A percentile compares a stretch with the other conserved stretches of the same genome.
Conservation (phyloP, 148 eudicot genomes). For the Rhododendron molle region DNA sequence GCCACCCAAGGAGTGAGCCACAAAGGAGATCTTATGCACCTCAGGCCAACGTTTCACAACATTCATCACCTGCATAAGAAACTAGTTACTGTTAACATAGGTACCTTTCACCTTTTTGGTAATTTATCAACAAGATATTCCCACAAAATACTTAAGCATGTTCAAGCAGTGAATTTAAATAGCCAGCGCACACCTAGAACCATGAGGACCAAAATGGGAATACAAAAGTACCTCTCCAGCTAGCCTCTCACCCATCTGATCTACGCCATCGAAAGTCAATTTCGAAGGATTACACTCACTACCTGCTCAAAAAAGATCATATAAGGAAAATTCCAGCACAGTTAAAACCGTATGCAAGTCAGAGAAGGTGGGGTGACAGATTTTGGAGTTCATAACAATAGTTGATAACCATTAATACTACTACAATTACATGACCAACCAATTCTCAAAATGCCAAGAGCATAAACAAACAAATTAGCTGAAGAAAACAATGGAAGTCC, state of each 20-base stretch:
- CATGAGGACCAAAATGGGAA: slow-evolving; percentile 18
- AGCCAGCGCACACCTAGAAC: neutral
- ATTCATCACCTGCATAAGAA: slow-evolving; percentile 55
- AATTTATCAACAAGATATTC: neutral
- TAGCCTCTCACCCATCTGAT: slow-evolving; percentile 85
- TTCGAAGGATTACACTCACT: slow-evolving; percentile 67
- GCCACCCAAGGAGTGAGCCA: slow-evolving; percentile 91
- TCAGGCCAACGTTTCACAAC: slow-evolving; percentile 62
- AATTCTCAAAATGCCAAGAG: neutral
- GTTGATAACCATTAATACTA: neutral
- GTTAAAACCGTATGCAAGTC: neutral
- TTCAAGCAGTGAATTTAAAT: neutral
- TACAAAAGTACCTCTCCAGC: slow-evolving; percentile 77
- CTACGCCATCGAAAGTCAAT: slow-evolving; percentile 95
- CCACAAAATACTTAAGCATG: neutral
- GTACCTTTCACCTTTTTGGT: neutral
- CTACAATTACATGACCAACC: neutral
- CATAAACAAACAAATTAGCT: neutral
- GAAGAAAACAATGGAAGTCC: neutral
- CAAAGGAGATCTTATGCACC: slow-evolving; percentile 73
- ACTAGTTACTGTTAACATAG: neutral
- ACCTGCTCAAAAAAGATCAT: slow-evolving; percentile 39
- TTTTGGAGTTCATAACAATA: neutral
- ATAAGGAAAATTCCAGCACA: neutral
- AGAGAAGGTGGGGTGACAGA: neutral